Evolutionary conservation across 2,329 filamentous ascomycete species (phyloP), one percentile per base, ranked within the genome.

Genomic region (Colletotrichum tanaceti): DNA sequence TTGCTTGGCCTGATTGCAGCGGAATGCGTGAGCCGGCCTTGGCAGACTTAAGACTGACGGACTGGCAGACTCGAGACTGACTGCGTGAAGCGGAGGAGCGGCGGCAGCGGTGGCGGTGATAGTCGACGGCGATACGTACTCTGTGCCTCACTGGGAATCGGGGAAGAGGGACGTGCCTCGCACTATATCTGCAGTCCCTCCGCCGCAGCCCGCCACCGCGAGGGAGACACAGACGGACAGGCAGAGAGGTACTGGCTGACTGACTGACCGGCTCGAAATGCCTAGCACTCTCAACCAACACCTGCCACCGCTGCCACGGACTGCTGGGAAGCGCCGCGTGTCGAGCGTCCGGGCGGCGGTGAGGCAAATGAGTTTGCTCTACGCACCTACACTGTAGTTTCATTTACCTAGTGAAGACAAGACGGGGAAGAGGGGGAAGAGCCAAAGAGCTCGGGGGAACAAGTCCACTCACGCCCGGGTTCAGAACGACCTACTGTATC

Each of bases 1-100:
- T 24, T 24, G 28, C 28, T 32, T 32, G 28, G 35, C 63, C 54
- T 49, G 65, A 69, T 69, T 66, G 55, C 66, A 65, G 62, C 66
- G 43, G 49, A 50, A 66, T 53, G 50, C 11, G 46, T 50, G 58
- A 60, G 66, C 62, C 63, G 62, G 46, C 16, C 57, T 49, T 59
- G 57, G 57, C 57, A 59, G 57, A 54, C 28, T 32, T 2, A 10
- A 32, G 28, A 2, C 28, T 10, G 28, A 7, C 28, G 2, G 7
- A 10, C 28, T 32, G 7, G 28, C 28, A 32, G 28, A 32, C 28
- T 32, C 28, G 2, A 32, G 28, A 32, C n/a, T n/a, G n/a, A 11
- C 32, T 14, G 4, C 3, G 22, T 13, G 28, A 9, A n/a, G 28
- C 18, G 7, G 50, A 28, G 32, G 32, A 32, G 39, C 5, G 16